Evolutionary conservation across 2,329 filamentous ascomycete species (phyloP).

Genomic region (Colletotrichum abscissum): DNA sequence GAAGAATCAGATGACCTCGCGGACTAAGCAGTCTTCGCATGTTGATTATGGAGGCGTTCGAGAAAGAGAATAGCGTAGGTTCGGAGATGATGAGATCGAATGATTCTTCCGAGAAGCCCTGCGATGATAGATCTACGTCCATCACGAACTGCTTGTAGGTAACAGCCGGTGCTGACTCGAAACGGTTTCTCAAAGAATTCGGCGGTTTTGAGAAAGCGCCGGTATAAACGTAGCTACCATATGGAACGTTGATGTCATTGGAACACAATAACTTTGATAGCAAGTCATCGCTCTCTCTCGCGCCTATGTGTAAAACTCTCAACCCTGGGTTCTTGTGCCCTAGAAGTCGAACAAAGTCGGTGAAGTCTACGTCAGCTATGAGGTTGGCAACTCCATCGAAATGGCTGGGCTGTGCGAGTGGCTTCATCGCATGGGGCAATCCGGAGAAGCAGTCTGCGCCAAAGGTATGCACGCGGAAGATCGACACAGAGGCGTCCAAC

Average conservation of each 20-base stretch:
- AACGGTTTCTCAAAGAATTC: not conserved
- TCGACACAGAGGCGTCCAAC: not conserved
- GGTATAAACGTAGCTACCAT: slow-evolving; percentile 42
- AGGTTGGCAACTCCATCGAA: too few relatives aligned
- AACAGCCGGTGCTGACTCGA: not conserved
- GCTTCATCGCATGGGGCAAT: not conserved
- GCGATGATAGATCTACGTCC: slow-evolving; percentile 42
- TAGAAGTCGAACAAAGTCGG: slow-evolving; percentile 27
- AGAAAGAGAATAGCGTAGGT: not conserved
- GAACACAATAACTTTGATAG: not conserved
- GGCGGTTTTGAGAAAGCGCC: slow-evolving; percentile 39
- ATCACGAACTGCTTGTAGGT: slow-evolving; percentile 40
- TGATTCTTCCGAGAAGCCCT: slow-evolving; percentile 10
- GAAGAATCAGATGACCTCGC: slow-evolving; percentile 2
- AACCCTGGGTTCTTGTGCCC: slow-evolving; percentile 40
- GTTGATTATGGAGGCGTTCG: not conserved
- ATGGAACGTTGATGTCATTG: not conserved
- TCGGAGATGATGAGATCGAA: slow-evolving; percentile 44
- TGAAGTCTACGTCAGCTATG: slow-evolving; percentile 7
- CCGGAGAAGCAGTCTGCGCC: slow-evolving; percentile 8
- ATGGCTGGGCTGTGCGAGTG: not conserved
- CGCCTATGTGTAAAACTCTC: slow-evolving; percentile 17
- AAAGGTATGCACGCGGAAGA: not conserved
- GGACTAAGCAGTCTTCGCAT: slow-evolving; percentile 22
- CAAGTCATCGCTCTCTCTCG: not conserved